phyloP scores from a whole-genome alignment of 1,284 basidiomycete genomes.

The Macrocystidia cucumis region DNA sequence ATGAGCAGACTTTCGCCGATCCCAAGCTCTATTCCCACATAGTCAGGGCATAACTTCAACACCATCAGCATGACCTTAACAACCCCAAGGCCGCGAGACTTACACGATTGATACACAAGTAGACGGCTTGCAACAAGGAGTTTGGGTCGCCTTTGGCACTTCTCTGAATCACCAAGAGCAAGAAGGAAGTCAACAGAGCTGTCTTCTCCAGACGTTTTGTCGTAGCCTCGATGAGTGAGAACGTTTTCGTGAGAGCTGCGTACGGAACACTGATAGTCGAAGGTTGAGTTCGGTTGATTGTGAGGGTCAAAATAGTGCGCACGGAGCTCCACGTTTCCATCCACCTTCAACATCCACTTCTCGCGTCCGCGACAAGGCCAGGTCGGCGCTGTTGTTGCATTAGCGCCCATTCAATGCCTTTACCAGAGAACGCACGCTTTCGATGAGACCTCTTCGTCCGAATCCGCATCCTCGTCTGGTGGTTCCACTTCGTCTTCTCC shows the following conservation, averaged over 20 bases:
- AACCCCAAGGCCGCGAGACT: constrained; percentile 15
- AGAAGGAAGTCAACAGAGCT: constrained; percentile 80
- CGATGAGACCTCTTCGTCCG: constrained; percentile 56
- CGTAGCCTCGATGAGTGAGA: constrained; percentile 88
- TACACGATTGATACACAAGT: constrained; percentile 96
- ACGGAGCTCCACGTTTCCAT: constrained; percentile 88
- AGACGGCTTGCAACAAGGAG: constrained; percentile 83
- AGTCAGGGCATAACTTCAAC: constrained; percentile 85
- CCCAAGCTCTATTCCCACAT: constrained; percentile 92
- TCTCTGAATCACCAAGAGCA: constrained; percentile 84
- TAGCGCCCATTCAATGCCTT: constrained; percentile 3
- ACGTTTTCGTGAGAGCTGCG: constrained; percentile 84
- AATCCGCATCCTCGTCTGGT: constrained; percentile 22
- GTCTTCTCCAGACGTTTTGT: constrained; percentile 96
- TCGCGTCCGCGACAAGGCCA: constrained; percentile 49
- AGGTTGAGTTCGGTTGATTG: not conserved
- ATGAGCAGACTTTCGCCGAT: constrained; percentile 94
- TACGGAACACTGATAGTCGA: constrained; percentile 74
- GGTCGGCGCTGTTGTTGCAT: constrained; percentile 54
- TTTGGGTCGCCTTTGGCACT: constrained; percentile 64
- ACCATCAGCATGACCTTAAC: constrained; percentile 4
- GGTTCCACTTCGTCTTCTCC: constrained; percentile 39
- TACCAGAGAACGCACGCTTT: not conserved
- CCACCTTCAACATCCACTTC: constrained; percentile 79
- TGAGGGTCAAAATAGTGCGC: constrained; percentile 21